Evolutionary conservation across 306 rosid species (phyloP).

Genomic region (Gillenia trifoliata): DNA sequence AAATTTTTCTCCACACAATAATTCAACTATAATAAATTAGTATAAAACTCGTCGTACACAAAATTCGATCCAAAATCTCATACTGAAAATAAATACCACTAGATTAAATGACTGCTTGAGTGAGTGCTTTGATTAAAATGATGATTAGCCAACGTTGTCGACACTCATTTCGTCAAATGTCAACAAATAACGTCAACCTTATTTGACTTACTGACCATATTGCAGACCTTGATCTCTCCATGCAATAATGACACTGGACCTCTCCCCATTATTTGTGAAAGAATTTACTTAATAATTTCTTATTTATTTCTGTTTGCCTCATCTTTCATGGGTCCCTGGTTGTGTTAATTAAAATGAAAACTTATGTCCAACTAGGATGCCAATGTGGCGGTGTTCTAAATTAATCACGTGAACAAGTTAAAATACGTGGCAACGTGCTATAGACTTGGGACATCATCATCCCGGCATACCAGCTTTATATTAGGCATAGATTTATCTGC

Average conservation of each 20-base stretch:
- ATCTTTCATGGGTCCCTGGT: neutral
- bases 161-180: neutral
- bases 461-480: no score
- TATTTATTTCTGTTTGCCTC: neutral
- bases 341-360: neutral
- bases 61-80: rapidly evolving
- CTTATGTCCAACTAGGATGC: no score
- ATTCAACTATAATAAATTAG: no score
- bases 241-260: neutral
- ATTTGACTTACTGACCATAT: neutral
- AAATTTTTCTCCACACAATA: no score
- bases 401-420: no score
- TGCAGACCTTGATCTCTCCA: neutral
- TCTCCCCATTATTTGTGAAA: neutral
- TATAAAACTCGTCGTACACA: no score
- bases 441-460: neutral
- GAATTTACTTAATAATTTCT: neutral
- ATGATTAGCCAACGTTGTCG: neutral
- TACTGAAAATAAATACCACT: no score
- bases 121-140: neutral
- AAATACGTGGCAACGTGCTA: neutral
- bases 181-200: neutral
- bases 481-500: no score
- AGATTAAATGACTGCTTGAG: neutral
- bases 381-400: neutral